These are phyloP conservation scores for Hydnomerulius pinastri DNA, from an alignment of 768 basidiomycete genomes.

Conservation along the genomic window DNA sequence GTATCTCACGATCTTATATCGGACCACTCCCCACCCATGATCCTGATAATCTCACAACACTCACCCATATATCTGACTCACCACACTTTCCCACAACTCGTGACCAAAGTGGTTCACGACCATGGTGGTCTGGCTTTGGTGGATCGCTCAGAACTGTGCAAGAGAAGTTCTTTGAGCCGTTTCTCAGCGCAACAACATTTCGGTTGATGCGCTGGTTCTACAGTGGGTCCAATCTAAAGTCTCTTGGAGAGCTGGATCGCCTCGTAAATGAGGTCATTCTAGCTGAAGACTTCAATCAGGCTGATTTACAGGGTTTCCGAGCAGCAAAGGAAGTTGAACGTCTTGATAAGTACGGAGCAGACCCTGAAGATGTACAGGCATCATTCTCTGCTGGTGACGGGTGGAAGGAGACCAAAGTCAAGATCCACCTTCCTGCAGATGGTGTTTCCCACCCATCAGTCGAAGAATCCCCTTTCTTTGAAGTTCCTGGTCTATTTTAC, in stretches of 20 bases:
- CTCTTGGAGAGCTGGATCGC: constrained; percentile 5
- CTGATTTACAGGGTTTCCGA: constrained; percentile 7
- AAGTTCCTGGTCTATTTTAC: constrained; percentile 30
- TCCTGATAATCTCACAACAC: not conserved
- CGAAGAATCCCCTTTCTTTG: constrained; percentile 1
- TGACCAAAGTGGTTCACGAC: not conserved
- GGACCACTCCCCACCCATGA: not conserved
- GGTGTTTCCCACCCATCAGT: not conserved
- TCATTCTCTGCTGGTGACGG: not conserved
- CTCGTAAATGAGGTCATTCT: constrained; percentile 18
- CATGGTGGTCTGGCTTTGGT: constrained; percentile 1
- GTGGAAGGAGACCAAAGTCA: not conserved
- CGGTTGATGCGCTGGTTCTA: constrained; percentile 30
- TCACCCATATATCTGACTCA: constrained; percentile 1
- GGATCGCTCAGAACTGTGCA: not conserved
- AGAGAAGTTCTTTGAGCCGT: constrained; percentile 4
- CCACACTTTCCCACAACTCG: not conserved
- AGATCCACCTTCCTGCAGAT: constrained; percentile 7
- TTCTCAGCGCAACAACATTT: constrained; percentile 20
- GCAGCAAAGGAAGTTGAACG: not conserved
- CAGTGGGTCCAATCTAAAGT: constrained; percentile 14
- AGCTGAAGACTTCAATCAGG: constrained; percentile 11
- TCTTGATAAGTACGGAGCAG: not conserved
- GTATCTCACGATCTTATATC: not conserved
- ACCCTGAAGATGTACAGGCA: not conserved